A percentile compares a stretch with the other conserved stretches of the same genome.
phyloP scores from a whole-genome alignment of 306 rosid species.

The Pachyrhizus erosus region DNA sequence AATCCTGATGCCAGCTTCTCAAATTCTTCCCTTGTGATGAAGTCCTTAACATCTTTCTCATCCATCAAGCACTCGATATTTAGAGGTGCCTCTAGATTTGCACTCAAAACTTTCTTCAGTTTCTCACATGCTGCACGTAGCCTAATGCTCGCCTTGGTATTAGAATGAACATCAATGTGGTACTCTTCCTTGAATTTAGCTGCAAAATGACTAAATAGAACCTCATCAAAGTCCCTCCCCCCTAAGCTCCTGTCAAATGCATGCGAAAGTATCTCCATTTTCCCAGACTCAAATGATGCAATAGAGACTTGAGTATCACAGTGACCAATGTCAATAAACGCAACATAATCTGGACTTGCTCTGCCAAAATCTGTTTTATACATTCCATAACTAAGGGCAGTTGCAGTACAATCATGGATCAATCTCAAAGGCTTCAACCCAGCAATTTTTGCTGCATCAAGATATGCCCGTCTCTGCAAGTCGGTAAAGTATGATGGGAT shows the following conservation, averaged over 20 bases:
- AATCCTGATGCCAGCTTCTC: slow-evolving; percentile 78
- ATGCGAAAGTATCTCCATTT: slow-evolving; percentile 83
- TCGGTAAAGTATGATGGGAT: slow-evolving; percentile 86
- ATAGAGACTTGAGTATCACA: slow-evolving; percentile 92
- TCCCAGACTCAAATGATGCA: slow-evolving; percentile 75
- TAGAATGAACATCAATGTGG: slow-evolving; percentile 71
- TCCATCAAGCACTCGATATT: slow-evolving; percentile 97
- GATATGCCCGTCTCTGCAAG: slow-evolving; percentile 85
- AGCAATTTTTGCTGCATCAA: slow-evolving; percentile 83
- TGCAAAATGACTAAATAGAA: slow-evolving; percentile 84
- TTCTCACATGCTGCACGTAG: slow-evolving; percentile 89
- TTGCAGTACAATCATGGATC: slow-evolving; percentile 96
- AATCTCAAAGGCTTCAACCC: slow-evolving; percentile 88
- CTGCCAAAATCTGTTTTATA: slow-evolving; percentile 68
- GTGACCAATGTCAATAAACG: slow-evolving; percentile 92
- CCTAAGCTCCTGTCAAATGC: slow-evolving; percentile 81
- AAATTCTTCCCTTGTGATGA: slow-evolving; percentile 89
- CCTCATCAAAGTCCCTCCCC: slow-evolving; percentile 95
- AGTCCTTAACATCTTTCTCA: slow-evolving; percentile 96
- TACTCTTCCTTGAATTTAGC: slow-evolving; percentile 74
- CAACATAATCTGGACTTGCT: slow-evolving; percentile 62
- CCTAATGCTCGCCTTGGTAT: slow-evolving; percentile 81
- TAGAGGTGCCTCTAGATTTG: slow-evolving; percentile 92
- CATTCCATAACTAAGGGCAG: slow-evolving; percentile 96
- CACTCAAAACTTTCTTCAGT: slow-evolving; percentile 95